These are phyloP conservation scores for Apostasia shenzhenica DNA, from an alignment of 106 monocot species.

Conservation along the genomic window DNA sequence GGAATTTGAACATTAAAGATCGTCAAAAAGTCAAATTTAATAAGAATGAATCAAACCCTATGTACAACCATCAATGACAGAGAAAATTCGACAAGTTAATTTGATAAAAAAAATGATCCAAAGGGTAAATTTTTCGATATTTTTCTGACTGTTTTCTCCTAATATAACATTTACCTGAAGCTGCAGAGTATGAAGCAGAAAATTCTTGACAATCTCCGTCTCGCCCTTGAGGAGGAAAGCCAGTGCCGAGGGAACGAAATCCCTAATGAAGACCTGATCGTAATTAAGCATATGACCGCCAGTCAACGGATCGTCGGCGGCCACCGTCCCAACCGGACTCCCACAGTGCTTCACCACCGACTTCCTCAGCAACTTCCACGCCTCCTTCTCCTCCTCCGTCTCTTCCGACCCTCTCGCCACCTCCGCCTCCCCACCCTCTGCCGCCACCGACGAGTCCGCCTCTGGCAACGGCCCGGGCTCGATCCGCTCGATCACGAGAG, in stretches of 20 bases:
- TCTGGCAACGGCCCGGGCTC: neutral
- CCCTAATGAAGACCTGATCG: constrained; percentile 92
- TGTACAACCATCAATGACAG: too few relatives aligned
- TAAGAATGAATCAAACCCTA: too few relatives aligned
- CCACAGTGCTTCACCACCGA: constrained; percentile 78
- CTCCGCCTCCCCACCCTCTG: constrained; percentile 1
- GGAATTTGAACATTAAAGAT: too few relatives aligned
- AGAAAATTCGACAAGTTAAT: too few relatives aligned
- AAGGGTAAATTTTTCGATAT: too few relatives aligned
- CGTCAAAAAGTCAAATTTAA: too few relatives aligned
- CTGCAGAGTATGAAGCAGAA: constrained; percentile 85
- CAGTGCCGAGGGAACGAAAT: constrained; percentile 89
- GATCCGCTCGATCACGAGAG: constrained; percentile 21
- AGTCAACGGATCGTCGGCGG: constrained; percentile 55
- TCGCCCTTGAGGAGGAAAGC: constrained; percentile 84
- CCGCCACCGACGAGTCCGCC: neutral
- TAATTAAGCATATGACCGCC: constrained; percentile 55
- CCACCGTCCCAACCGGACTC: constrained; percentile 78
- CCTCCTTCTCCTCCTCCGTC: constrained; percentile 78
- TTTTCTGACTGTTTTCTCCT: too few relatives aligned
- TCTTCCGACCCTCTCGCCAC: constrained; percentile 16
- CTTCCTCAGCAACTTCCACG: constrained; percentile 66
- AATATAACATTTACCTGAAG: constrained; percentile 48
- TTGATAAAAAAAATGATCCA: too few relatives aligned
- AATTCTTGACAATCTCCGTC: constrained; percentile 79